Evolutionary conservation across 805 yeast genomes (phyloP).

Genomic region (Lachancea sp.): DNA sequence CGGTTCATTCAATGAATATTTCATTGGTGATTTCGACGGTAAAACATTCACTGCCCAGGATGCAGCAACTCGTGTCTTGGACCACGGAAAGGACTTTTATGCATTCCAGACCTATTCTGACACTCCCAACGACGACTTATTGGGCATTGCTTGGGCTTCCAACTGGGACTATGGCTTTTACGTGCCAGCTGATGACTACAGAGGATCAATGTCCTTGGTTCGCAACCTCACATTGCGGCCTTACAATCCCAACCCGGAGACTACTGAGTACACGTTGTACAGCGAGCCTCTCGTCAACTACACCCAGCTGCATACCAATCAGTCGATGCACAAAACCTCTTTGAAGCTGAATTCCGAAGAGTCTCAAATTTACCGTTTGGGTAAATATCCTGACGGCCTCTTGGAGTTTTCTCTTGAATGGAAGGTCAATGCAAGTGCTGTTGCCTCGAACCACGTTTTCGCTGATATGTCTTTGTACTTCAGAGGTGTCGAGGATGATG

Average conservation of each 20-base stretch:
- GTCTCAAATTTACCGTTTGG: constrained; percentile 5
- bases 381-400: constrained; percentile 16
- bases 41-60: constrained; percentile 31
- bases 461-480: constrained; percentile 19
- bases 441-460: constrained; percentile 6
- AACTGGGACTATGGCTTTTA: constrained; percentile 37
- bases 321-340: constrained; percentile 4
- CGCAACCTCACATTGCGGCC: constrained; percentile 28
- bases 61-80: constrained; percentile 27
- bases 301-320: constrained; percentile 4
- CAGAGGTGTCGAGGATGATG: constrained; percentile 12
- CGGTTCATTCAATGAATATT: constrained; percentile 37
- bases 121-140: constrained; percentile 23
- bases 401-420: constrained; percentile 25
- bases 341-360: constrained; percentile 2
- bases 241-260: constrained; percentile 24
- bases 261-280: constrained; percentile 16
- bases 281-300: constrained; percentile 23
- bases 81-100: constrained; percentile 36
- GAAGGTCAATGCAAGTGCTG: constrained; percentile 12
- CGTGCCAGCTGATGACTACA: constrained; percentile 35
- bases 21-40: constrained; percentile 39
- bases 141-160: constrained; percentile 40
- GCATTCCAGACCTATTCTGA: constrained; percentile 35
- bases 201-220: constrained; percentile 34